Evolutionary conservation across 148 eudicot species (phyloP), one percentile per base, ranked within the genome.

Genomic region (Rhododendron griersonianum): DNA sequence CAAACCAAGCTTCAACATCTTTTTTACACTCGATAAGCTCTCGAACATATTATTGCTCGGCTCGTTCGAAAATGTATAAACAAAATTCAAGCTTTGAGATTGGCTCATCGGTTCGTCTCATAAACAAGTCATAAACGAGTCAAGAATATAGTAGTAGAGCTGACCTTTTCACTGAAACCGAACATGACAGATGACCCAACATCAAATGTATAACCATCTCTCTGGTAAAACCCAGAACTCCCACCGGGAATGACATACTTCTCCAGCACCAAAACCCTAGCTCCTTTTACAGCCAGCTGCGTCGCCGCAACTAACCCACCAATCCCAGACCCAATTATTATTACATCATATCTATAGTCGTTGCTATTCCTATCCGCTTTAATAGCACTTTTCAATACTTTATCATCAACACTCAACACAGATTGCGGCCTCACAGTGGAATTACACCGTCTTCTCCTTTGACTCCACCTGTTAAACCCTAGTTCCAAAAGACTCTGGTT

Each of bases 161-260:
- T 80, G 51, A 96, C 99, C 99, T 97, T 93, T 83, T 94, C 95
- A 85, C 99, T 94, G 91, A 95, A 95, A 83, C 99, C 99, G 78
- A 95, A 95, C 99, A 97, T 97, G 45, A 97, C 99, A 48, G 99
- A 97, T 51, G 98, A 95, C 55, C 99, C 99, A 84, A 97, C 98
- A 91, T 97, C 99, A 82, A 95, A 98, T 44, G 91, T 94, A 91
- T 91, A 98, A 8, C 98, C 99, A 90, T 94, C 99, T 89, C 95
- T 94, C 92, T 94, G 86, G 83, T 94, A 98, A 91, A 87, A 98
- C 84, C 95, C 99, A 83, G 99, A 94, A 89, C 99, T 98, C 30
- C 99, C 99, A 86, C 98, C 99, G 88, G 98, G 99, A 85, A 98
- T 94, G 80, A 98, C 94, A 91, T 98, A 98, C 91, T 98, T 98